phyloP scores from a whole-genome alignment of 306 rosid genomes.

The Glycine soja region DNA sequence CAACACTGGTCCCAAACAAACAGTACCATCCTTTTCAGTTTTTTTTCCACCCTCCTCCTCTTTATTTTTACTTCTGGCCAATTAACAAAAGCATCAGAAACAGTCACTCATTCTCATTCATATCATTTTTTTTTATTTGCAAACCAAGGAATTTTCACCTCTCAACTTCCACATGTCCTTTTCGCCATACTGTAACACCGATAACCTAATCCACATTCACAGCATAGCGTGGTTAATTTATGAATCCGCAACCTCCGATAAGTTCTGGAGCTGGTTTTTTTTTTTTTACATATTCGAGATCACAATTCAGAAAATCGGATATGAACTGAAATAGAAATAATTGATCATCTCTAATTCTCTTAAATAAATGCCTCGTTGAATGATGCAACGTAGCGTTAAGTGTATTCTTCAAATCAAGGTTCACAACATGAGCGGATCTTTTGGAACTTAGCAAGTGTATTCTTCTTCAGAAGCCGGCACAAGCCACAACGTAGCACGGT shows the following conservation, averaged over 20 bases:
- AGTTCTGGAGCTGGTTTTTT: slow-evolving; percentile 22
- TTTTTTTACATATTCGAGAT: slow-evolving; percentile 31
- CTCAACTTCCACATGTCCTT: slow-evolving; percentile 42
- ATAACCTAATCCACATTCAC: slow-evolving; percentile 6
- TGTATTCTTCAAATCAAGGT: not conserved
- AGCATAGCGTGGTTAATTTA: slow-evolving; percentile 8
- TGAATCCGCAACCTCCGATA: slow-evolving; percentile 42
- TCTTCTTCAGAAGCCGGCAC: slow-evolving; percentile 33
- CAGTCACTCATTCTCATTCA: slow-evolving; percentile 38
- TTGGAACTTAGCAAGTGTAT: slow-evolving; percentile 27
- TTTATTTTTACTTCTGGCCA: not conserved
- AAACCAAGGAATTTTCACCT: slow-evolving; percentile 51
- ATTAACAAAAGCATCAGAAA: slow-evolving; percentile 41
- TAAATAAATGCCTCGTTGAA: slow-evolving; percentile 2
- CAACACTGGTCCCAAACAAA: slow-evolving; percentile 51
- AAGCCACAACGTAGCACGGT: slow-evolving; percentile 28
- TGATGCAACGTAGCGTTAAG: not conserved
- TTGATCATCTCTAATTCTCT: slow-evolving; percentile 27
- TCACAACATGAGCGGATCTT: slow-evolving; percentile 23
- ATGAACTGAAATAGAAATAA: slow-evolving; percentile 37
- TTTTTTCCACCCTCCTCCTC: slow-evolving; percentile 32
- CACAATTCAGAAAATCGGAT: slow-evolving; percentile 22
- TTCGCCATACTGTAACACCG: slow-evolving; percentile 41
- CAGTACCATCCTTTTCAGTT: slow-evolving; percentile 47
- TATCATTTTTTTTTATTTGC: not conserved